Conservation (phyloP, 2,329 filamentous ascomycete species). For the Leptographium radiaticola region DNA sequence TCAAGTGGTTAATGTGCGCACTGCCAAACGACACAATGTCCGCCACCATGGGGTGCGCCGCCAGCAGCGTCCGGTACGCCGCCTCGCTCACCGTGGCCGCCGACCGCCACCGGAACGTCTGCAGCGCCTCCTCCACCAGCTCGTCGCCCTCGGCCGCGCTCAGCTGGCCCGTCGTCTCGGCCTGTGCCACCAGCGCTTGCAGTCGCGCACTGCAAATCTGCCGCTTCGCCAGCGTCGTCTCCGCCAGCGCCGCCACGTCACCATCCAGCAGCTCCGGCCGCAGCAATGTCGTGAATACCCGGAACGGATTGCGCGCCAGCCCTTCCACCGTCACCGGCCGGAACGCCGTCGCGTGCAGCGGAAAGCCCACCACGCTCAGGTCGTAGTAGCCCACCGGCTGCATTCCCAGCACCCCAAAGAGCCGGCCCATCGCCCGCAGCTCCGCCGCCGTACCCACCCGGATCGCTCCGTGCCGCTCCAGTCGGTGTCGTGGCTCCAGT, state of each 20-base stretch:
- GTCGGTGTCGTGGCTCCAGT: background rate
- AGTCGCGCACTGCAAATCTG: background rate
- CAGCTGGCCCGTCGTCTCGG: slow-evolving; percentile 14
- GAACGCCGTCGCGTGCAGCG: background rate
- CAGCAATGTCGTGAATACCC: slow-evolving; percentile 23
- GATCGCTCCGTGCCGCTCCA: slow-evolving; percentile 31
- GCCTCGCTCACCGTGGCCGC: slow-evolving; percentile 24
- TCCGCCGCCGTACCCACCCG: slow-evolving; percentile 32
- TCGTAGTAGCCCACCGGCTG: slow-evolving; percentile 39
- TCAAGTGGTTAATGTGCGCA: slow-evolving; percentile 40
- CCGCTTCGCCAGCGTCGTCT: background rate
- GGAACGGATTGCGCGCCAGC: slow-evolving; percentile 29
- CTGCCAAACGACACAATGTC: slow-evolving; percentile 29
- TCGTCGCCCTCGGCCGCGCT: slow-evolving; percentile 17
- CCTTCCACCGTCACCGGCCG: slow-evolving; percentile 23
- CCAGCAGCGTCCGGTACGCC: slow-evolving; percentile 27
- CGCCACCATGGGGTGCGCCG: slow-evolving; percentile 32
- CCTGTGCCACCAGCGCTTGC: background rate
- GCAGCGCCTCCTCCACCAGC: slow-evolving; percentile 29
- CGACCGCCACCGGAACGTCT: slow-evolving; percentile 34
- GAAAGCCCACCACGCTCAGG: slow-evolving; percentile 17
- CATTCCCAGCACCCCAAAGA: slow-evolving; percentile 35
- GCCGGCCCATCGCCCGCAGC: slow-evolving; percentile 25
- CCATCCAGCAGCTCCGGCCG: slow-evolving; percentile 25
- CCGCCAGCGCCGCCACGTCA: background rate